Base-by-base conservation (phyloP, 1,284 basidiomycete species). In the Ganoderma meredithae region DNA sequence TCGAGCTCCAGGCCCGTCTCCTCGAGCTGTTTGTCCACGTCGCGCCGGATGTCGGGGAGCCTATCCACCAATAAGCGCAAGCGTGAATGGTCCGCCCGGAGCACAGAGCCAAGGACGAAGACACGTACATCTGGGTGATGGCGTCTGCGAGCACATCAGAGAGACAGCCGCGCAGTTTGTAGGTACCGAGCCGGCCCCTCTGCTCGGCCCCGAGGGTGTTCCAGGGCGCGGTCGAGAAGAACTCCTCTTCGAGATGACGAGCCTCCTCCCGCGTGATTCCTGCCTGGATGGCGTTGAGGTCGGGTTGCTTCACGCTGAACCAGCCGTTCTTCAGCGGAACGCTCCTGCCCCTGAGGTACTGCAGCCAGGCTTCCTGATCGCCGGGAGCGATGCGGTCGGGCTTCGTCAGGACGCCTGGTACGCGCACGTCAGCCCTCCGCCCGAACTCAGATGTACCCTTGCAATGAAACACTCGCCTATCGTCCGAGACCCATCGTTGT, bases 271-370 rank as follows among this genome's bases (percentile, higher is more conserved):
- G 92, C 0, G 86, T 85, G 44, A 91, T 84, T 2, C 88, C 88
- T 3, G 77, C 73, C 44, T 81, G 79, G 13, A 94, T 78, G 6
- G 87, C 85, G 4, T 81, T 81, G 0, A 89, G 85, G 47, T 85
- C 85, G 0, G 91, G 91, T 64, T 91, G 91, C 72, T 93, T 92
- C 10, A 93, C 90, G 63, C 88, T 89, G 74, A 84, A 93, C 90
- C 91, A 94, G 15, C 88, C 88, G 65, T 92, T 86, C 2, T 67
- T 72, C 1, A 92, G 80, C 0, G 84, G 75, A 63, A 90, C 86
- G 25, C 59, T 53, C 17, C 89, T 85, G 67, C 90, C 88, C 3
- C 81, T 79, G 52, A 94, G 86, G 64, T 90, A 84, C 0, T 77
- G 76, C 9, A 92, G 68, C 93, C 92, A 94, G 0, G 72, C 73